Evolutionary conservation across 2,329 filamentous ascomycete genomes (phyloP).

Genomic region (Karstenula rhodostoma): DNA sequence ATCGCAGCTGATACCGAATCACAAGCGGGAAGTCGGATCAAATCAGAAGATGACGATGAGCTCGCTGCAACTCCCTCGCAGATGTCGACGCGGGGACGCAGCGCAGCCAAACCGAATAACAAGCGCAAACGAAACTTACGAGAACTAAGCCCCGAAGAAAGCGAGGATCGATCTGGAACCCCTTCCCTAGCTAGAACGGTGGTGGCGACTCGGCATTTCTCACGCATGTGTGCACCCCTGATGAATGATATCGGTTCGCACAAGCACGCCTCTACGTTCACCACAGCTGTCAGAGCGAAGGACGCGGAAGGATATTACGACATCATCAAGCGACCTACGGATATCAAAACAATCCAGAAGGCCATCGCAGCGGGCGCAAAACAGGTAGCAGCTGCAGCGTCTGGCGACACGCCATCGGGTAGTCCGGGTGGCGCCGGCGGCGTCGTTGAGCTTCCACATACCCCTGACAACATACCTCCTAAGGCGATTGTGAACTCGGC

Average conservation of each 20-base stretch:
- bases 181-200: conserved; percentile 45
- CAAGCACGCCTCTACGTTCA: conserved; percentile 62
- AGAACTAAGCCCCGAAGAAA: conserved; percentile 42
- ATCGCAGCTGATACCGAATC: conserved; percentile 52
- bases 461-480: conserved; percentile 81
- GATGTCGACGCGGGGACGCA: conserved; percentile 43
- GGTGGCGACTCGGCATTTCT: conserved; percentile 58
- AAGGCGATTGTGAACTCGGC: conserved; percentile 91
- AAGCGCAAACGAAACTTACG: conserved; percentile 54
- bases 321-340: conserved; percentile 61
- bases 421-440: conserved; percentile 65
- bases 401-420: conserved; percentile 65
- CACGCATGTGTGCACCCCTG: conserved; percentile 56
- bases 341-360: conserved; percentile 60
- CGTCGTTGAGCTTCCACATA: conserved; percentile 65
- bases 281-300: conserved; percentile 57
- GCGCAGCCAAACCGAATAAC: conserved; percentile 33
- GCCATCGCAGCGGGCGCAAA: conserved; percentile 61
- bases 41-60: conserved; percentile 57
- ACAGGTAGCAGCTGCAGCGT: conserved; percentile 63
- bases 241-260: conserved; percentile 62
- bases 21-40: conserved; percentile 51
- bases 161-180: conserved; percentile 39
- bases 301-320: conserved; percentile 61
- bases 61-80: conserved; percentile 37